Evolutionary conservation across 306 rosid genomes (phyloP).

Genomic region (Pachyrhizus erosus): DNA sequence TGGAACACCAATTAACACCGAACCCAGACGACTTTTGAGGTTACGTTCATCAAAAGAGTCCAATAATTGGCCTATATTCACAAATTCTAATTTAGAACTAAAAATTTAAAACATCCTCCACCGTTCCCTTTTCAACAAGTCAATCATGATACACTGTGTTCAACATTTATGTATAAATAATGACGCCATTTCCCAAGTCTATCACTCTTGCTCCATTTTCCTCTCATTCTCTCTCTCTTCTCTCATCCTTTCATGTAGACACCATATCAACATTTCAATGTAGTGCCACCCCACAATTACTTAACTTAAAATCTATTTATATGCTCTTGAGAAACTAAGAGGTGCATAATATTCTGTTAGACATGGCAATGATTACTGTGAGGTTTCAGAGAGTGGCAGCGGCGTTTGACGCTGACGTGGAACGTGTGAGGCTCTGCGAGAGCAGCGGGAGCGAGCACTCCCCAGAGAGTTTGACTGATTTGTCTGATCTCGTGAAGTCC

Average conservation of each 20-base stretch:
- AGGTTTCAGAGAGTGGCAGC: constrained; percentile 73
- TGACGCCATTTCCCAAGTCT: constrained; percentile 42
- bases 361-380: constrained; percentile 49
- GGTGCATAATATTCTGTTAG: background rate
- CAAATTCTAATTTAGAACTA: background rate
- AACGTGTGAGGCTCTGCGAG: constrained; percentile 61
- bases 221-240: background rate
- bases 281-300: background rate
- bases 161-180: constrained; percentile 44
- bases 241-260: constrained; percentile 32
- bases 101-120: background rate
- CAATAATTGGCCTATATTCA: constrained; percentile 49
- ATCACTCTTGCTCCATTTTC: too few relatives aligned
- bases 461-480: constrained; percentile 60
- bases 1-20: background rate
- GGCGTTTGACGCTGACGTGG: constrained; percentile 65
- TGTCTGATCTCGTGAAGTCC: constrained; percentile 78
- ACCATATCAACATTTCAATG: constrained; percentile 53
- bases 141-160: background rate
- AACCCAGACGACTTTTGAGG: constrained; percentile 3
- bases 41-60: constrained; percentile 33
- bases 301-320: background rate
- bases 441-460: constrained; percentile 94
- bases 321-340: background rate
- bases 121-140: constrained; percentile 1